phyloP scores from a whole-genome alignment of 768 basidiomycete species.

The Rhizopogon vesiculosus region DNA sequence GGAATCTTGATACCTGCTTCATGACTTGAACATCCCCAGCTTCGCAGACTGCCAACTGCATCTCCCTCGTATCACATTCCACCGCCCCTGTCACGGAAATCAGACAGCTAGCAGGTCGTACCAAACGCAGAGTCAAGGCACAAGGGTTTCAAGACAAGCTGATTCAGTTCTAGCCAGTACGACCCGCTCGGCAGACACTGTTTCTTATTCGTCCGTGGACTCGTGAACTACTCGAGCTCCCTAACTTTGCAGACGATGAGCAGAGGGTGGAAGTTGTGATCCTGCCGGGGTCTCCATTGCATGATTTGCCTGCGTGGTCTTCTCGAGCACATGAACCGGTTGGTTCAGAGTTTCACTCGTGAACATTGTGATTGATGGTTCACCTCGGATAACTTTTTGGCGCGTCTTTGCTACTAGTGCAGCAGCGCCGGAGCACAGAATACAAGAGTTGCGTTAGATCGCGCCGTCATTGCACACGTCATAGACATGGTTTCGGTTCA shows the following conservation, averaged over 20 bases:
- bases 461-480: not conserved
- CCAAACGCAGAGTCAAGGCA: not conserved
- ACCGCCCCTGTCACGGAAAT: not conserved
- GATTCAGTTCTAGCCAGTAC: not conserved
- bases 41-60: not conserved
- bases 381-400: not conserved
- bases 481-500: not conserved
- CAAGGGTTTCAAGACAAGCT: not conserved
- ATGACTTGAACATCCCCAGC: not conserved
- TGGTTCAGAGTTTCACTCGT: not conserved
- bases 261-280: not conserved
- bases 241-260: not conserved
- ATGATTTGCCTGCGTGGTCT: not conserved
- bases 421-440: not conserved
- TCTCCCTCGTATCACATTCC: not conserved
- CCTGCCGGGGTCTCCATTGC: not conserved
- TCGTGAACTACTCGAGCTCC: not conserved
- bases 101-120: not conserved
- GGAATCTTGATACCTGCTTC: not conserved
- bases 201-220: not conserved
- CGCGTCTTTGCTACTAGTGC: not conserved
- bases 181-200: not conserved
- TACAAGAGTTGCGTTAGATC: not conserved
- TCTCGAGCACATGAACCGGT: not conserved
- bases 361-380: not conserved